Evolutionary conservation across 2,329 filamentous ascomycete genomes (phyloP), one percentile per base, ranked within the genome.

Genomic region (Stemphylium vesicarium): DNA sequence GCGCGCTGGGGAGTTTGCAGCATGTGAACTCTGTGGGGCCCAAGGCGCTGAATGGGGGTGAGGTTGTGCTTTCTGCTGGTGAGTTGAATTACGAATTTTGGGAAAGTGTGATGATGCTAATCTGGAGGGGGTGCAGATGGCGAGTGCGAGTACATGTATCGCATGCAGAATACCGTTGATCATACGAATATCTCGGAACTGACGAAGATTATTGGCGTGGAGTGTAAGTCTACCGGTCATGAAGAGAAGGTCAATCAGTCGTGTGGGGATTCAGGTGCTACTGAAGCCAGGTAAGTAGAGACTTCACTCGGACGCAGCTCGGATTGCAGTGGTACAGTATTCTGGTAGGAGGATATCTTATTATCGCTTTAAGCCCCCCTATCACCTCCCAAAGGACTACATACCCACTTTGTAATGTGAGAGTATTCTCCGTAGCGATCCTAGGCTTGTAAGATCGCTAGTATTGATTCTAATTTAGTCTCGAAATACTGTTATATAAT

Each of bases 151-250:
- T 68, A 62, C 12, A 64, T 68, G 6, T 60, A 66, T 36, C 59
- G 66, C 11, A 69, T 69, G 66, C 66, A 69, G 38, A 69, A 65
- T 18, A 68, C 64, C 1, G 65, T 68, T 2, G 66, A 69, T 36
- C 66, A 69, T 31, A 64, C 60, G 0, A 61, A 58, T 37, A 51
- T 66, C 8, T 40, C 56, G 1, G 62, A 68, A 11, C 8, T 69
- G 36, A 56, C 53, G n/a, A 41, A 20, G n/a, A 11, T 53, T 4
- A 35, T 53, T 43, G 51, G 51, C 16, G 45, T 41, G 0, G 51
- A 53, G 2, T 38, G 20, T 13, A 47, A 18, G 10, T n/a, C 49
- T 4, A 12, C 26, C 6, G 16, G 16, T 5, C 1, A 22, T 2
- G 20, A 47, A 4, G 35, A 35, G 26, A 15, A 39, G 2, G 22